phyloP scores from a whole-genome alignment of 345 rosid species.

The Eucalyptus erythrocorys region DNA sequence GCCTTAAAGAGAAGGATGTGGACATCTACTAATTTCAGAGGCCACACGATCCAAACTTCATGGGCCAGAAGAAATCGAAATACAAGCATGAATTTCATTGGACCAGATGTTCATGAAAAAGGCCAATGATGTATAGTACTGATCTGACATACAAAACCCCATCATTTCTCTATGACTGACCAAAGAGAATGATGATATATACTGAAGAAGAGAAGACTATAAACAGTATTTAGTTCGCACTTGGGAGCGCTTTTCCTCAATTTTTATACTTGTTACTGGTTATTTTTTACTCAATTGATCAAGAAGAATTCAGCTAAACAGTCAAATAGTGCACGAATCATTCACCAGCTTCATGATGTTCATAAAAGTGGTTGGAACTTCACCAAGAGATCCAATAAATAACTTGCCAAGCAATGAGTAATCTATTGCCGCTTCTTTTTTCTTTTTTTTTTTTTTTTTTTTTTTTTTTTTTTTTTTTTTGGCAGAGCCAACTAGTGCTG shows the following conservation, averaged over 20 bases:
- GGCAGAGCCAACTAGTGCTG: neutral
- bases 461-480: neutral
- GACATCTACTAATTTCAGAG: neutral
- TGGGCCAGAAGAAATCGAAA: neutral
- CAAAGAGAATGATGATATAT: neutral
- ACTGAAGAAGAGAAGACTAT: neutral
- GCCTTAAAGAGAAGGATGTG: neutral
- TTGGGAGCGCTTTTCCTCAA: neutral
- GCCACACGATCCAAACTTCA: neutral
- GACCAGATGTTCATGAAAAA: neutral
- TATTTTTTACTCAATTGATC: neutral
- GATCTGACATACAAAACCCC: neutral
- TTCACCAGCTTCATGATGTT: neutral
- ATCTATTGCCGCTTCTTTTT: neutral
- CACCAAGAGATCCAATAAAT: neutral
- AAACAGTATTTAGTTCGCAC: neutral
- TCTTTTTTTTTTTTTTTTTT: accelerated
- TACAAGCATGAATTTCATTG: neutral
- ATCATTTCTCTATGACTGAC: neutral
- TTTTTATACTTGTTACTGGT: neutral
- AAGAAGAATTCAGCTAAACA: neutral
- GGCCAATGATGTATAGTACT: neutral
- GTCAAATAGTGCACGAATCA: neutral
- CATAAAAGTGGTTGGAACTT: neutral
- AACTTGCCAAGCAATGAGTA: neutral